These are phyloP conservation scores for Pyrenochaeta sp. DNA, from an alignment of 2,329 filamentous ascomycete genomes.

Conservation along the genomic window DNA sequence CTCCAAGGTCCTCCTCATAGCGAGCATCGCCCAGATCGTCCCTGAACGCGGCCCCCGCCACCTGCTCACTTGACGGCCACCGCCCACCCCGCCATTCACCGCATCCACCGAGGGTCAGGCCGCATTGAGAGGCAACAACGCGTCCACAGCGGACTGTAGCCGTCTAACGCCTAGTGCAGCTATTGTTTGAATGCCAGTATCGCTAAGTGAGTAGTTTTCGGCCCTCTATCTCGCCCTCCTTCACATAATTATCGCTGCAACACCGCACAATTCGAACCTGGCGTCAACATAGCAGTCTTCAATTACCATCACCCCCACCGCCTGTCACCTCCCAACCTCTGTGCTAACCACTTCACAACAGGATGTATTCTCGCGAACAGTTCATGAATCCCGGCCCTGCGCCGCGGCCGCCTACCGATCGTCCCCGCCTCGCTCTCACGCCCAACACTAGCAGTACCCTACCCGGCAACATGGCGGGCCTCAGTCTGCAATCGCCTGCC, in stretches of 20 bases:
- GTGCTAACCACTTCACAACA: constrained; percentile 40
- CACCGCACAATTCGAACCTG: background rate
- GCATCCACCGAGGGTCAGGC: constrained; percentile 21
- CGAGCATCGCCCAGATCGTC: constrained; percentile 1
- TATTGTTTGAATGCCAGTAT: constrained; percentile 29
- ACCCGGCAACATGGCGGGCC: constrained; percentile 79
- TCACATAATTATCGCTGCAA: background rate
- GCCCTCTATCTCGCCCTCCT: constrained; percentile 5
- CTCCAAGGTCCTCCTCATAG: constrained; percentile 1
- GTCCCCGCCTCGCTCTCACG: constrained; percentile 78
- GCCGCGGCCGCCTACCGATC: constrained; percentile 74
- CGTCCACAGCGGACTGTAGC: constrained; percentile 18
- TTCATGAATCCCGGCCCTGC: constrained; percentile 99
- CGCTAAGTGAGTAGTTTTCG: constrained; percentile 34
- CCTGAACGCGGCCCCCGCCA: constrained; percentile 7
- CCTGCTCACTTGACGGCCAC: constrained; percentile 19
- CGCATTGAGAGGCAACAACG: constrained; percentile 14
- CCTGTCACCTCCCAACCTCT: constrained; percentile 5
- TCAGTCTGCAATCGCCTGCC: constrained; percentile 73
- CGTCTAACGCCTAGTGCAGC: constrained; percentile 10
- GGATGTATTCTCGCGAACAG: constrained; percentile 68
- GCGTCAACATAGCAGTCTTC: constrained; percentile 5
- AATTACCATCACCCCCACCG: background rate
- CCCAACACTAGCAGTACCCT: constrained; percentile 73
- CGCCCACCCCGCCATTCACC: constrained; percentile 42